Conservation (phyloP, 495 filamentous ascomycete species). For the Neurospora pannonica region DNA sequence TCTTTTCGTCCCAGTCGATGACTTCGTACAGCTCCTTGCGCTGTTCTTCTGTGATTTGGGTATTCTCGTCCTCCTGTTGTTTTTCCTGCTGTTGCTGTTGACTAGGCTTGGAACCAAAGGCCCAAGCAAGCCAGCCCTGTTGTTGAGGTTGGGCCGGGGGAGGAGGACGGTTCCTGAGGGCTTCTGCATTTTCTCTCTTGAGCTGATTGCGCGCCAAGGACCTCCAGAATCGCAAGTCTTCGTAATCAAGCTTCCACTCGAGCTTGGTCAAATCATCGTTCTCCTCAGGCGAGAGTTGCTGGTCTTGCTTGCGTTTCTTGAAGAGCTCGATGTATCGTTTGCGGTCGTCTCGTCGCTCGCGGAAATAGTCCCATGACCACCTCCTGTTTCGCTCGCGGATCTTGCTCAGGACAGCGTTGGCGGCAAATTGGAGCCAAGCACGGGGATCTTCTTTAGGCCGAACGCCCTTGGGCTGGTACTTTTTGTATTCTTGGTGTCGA, state of each 20-base stretch:
- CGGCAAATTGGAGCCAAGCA: conserved; percentile 87
- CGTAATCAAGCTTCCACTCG: conserved; percentile 84
- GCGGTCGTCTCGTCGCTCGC: conserved; percentile 82
- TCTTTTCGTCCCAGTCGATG: conserved; percentile 98
- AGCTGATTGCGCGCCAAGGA: conserved; percentile 90
- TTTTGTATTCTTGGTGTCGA: conserved; percentile 94
- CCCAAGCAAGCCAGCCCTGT: conserved; percentile 81
- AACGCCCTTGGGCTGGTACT: conserved; percentile 73
- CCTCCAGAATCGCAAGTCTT: conserved; percentile 94
- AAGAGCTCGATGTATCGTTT: conserved; percentile 85
- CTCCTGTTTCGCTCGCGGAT: conserved; percentile 84
- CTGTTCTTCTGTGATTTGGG: conserved; percentile 86
- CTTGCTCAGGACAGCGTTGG: conserved; percentile 76
- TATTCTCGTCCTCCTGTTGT: conserved; percentile 51
- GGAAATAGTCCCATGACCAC: conserved; percentile 94
- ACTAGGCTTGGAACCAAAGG: conserved; percentile 66
- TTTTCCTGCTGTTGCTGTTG: conserved; percentile 40
- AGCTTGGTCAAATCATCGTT: conserved; percentile 60
- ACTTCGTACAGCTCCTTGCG: conserved; percentile 93
- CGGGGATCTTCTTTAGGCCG: conserved; percentile 81
- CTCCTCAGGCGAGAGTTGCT: conserved; percentile 60
- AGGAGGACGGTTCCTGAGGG: conserved; percentile 41
- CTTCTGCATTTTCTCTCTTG: conserved; percentile 83
- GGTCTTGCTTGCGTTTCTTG: conserved; percentile 81
- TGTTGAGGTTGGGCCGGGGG: conserved; percentile 41